Percentiles rank a stretch among this genome's conserved stretches.
These are phyloP conservation scores for Leccinum boreale DNA, from an alignment of 768 basidiomycete genomes.

Conservation along the genomic window DNA sequence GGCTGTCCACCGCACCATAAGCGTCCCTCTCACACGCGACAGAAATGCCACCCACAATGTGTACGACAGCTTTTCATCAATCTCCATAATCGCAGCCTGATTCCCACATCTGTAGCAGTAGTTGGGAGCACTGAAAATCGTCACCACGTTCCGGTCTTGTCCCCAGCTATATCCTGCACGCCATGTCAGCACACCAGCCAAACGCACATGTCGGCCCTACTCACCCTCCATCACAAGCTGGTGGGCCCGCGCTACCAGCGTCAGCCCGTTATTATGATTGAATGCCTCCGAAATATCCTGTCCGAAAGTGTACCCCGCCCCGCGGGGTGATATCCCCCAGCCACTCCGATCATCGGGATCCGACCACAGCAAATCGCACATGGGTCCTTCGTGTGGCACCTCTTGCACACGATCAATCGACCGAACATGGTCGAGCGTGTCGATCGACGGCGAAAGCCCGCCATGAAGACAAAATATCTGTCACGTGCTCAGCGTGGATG, in stretches of 20 bases:
- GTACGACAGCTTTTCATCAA: slow-evolving; percentile 96
- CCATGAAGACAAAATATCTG: slow-evolving; percentile 99
- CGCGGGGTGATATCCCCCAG: slow-evolving; percentile 98
- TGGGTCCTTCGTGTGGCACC: slow-evolving; percentile 98
- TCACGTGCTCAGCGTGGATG: slow-evolving; percentile 7
- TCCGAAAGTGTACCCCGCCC: slow-evolving; percentile 98
- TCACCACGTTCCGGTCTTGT: slow-evolving; percentile 98
- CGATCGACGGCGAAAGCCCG: slow-evolving; percentile 96
- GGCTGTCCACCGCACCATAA: slow-evolving; percentile 49
- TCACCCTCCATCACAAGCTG: slow-evolving; percentile 96
- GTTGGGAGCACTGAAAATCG: slow-evolving; percentile 99
- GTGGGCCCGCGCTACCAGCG: slow-evolving; percentile 91
- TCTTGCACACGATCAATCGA: slow-evolving; percentile 99
- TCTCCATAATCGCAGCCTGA: slow-evolving; percentile 99
- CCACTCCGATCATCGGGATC: slow-evolving; percentile 99
- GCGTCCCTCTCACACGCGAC: slow-evolving; percentile 1
- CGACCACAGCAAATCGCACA: slow-evolving; percentile 99
- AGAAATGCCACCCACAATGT: slow-evolving; percentile 64
- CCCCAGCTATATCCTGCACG: slow-evolving; percentile 88
- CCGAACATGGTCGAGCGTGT: slow-evolving; percentile 98
- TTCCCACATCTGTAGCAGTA: slow-evolving; percentile 99
- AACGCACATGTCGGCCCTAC: slow-evolving; percentile 24
- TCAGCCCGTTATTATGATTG: slow-evolving; percentile 98
- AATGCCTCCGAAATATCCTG: slow-evolving; percentile 99
- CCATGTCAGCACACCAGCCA: slow-evolving; percentile 6